Evolutionary conservation across 169 alveolate species (phyloP).

Genomic region (Eimeria tenella): DNA sequence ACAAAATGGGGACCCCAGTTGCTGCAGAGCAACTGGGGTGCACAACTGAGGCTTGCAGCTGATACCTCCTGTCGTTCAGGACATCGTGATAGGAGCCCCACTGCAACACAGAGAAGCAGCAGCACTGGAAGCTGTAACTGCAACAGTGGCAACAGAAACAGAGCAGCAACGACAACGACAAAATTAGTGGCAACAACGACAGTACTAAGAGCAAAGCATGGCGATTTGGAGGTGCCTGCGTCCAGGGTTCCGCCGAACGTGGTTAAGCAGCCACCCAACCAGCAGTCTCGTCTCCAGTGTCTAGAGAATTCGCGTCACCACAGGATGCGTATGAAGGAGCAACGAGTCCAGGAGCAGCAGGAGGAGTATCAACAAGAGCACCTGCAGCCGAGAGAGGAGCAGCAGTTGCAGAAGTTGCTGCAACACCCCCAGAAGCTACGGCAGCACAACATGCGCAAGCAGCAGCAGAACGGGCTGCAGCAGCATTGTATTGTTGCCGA

Average conservation of each 20-base stretch:
- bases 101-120: slow-evolving; percentile 17
- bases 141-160: neutral
- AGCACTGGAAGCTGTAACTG: slow-evolving; percentile 3
- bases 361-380: neutral
- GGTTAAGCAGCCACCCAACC: no score
- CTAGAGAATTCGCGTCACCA: no score
- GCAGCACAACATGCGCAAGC: neutral
- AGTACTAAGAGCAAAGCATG: neutral
- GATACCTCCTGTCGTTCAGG: neutral
- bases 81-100: neutral
- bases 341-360: neutral
- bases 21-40: slow-evolving; percentile 52
- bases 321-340: no score
- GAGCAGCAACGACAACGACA: neutral
- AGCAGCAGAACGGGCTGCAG: slow-evolving; percentile 14
- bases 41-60: neutral
- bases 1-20: no score
- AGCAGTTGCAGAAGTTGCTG: neutral
- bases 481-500: neutral
- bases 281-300: no score
- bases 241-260: no score
- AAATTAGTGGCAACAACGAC: neutral
- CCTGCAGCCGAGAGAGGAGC: neutral
- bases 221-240: neutral
- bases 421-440: neutral